phyloP scores from a whole-genome alignment of 208 protist genomes.

The Acanthamoeba castellanii region DNA sequence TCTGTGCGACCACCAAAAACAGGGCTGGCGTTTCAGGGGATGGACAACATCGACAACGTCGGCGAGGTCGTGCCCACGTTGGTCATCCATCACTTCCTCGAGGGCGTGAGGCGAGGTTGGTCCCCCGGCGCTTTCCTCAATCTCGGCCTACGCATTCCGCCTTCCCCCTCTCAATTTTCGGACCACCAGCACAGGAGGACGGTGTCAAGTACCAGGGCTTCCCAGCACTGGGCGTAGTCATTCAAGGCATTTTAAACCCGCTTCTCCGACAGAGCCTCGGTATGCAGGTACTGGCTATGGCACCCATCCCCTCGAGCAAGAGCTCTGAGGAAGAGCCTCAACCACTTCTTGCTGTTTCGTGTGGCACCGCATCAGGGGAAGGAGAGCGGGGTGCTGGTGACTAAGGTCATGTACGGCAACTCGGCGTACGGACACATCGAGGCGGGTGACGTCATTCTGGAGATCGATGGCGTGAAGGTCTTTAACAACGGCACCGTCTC shows the following conservation, averaged over 20 bases:
- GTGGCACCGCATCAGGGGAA: not conserved
- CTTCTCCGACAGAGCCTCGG: conserved; percentile 61
- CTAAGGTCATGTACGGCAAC: conserved; percentile 53
- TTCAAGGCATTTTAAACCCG: conserved; percentile 65
- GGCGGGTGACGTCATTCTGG: conserved; percentile 73
- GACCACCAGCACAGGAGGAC: not conserved
- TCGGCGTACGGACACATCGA: conserved; percentile 26
- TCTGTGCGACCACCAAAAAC: no score
- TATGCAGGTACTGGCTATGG: not conserved
- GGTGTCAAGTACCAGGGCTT: conserved; percentile 6
- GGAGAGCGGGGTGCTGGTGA: conserved; percentile 70
- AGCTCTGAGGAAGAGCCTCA: not conserved
- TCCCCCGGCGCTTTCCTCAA: not conserved
- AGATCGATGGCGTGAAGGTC: conserved; percentile 61
- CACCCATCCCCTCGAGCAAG: not conserved
- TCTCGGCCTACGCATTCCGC: not conserved
- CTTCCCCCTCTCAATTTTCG: not conserved
- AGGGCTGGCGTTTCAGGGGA: conserved; percentile 69
- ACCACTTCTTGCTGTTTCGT: not conserved
- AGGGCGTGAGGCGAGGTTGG: not conserved
- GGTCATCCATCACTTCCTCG: conserved; percentile 72
- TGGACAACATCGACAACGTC: conserved; percentile 51
- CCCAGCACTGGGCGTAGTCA: conserved; percentile 19
- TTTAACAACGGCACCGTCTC: conserved; percentile 69
- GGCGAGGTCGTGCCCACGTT: conserved; percentile 70